These are phyloP conservation scores for Gossypioides kirkii DNA, from an alignment of 345 rosid genomes.

Conservation along the genomic window DNA sequence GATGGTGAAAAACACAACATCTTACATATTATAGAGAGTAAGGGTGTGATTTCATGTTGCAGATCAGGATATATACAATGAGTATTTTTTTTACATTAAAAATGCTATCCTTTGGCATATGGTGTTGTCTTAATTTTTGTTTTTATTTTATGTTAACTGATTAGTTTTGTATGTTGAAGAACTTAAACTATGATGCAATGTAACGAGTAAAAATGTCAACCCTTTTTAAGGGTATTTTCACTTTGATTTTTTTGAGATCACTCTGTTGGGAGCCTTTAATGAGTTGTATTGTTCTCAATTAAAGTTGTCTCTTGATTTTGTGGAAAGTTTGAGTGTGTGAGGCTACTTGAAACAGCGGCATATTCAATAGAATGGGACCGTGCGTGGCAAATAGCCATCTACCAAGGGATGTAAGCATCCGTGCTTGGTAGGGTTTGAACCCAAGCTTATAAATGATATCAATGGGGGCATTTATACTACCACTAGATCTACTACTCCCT, in stretches of 20 bases:
- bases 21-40: background rate
- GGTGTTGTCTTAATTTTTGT: background rate
- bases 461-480: too few relatives aligned
- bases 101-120: background rate
- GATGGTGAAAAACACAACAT: constrained; percentile 19
- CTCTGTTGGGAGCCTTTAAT: too few relatives aligned
- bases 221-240: background rate
- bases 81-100: background rate
- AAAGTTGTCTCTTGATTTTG: too few relatives aligned
- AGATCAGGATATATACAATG: background rate
- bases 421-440: too few relatives aligned
- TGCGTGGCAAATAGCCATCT: too few relatives aligned
- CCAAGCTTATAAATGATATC: too few relatives aligned
- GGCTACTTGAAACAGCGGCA: too few relatives aligned
- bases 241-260: background rate
- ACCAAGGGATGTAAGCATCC: too few relatives aligned
- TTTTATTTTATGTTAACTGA: background rate
- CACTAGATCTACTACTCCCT: too few relatives aligned
- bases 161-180: background rate
- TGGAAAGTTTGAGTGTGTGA: too few relatives aligned
- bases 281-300: too few relatives aligned
- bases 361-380: too few relatives aligned
- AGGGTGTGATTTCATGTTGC: constrained; percentile 6
- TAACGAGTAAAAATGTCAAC: background rate
- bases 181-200: background rate